Evolutionary conservation across 345 rosid genomes (phyloP), one percentile per base, ranked within the genome.

Genomic region (Rubroshorea leprosula): DNA sequence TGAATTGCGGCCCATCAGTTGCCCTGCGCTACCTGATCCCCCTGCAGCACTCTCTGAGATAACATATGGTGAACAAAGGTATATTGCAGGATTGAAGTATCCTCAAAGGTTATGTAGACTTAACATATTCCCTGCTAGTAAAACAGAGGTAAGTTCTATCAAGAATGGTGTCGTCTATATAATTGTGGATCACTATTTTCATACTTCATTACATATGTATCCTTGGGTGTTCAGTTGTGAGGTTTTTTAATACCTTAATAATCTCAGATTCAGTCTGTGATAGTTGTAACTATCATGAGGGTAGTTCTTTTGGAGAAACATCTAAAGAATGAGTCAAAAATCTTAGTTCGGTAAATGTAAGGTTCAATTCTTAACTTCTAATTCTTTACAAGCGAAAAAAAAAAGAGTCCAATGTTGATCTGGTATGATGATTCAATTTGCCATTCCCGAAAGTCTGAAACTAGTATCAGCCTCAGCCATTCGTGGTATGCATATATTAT

Each of bases 41-140:
- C 87, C 85, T 66, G 61, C 82, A 41, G 70, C 76, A 49, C 68
- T 61, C 69, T 81, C 88, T 31, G 80, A 72, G 23, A 57, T 72
- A 62, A 43, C 56, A 60, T 73, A 56, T 70, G 96, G 95, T 63
- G 85, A 79, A 73, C 95, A 87, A 78, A 90, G 80, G 75, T 91
- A 90, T 55, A 75, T 79, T 49, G 95, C 99, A 39, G 87, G 83
- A 64, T 62, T 80, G 59, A 87, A 73, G 72, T 94, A 90, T 73
- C 95, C 97, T 55, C 92, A 87, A 74, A 83, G 99, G 74, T 83
- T 83, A 22, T 78, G 85, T 55, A 87, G 97, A 72, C 87, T 94
- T 61, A 83, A 90, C 78, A 85, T 94, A 63, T 94, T 87, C 65
- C 87, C 97, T 21, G 74, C 88, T 15, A 76, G 76, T 71, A 93